Base-by-base conservation (phyloP, 306 rosid species). In the Dryas octopetala region DNA sequence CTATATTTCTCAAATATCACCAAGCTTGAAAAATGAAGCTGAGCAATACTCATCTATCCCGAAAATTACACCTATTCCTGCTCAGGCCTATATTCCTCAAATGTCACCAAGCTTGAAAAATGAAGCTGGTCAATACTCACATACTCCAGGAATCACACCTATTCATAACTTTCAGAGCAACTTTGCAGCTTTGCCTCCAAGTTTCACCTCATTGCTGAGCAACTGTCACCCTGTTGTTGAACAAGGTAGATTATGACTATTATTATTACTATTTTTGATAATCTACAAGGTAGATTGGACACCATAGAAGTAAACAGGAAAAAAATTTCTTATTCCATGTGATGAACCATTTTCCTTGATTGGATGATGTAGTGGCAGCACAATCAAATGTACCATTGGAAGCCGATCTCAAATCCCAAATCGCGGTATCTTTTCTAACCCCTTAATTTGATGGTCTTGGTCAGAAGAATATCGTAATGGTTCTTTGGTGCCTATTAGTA, bases 151-250 rank as follows among this genome's bases (percentile, higher is more conserved):
- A 73, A 76, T 54, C 44, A 10, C 62, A 58, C 81, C 83, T 11
- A 41, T 16, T 74, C 81, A 50, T 46, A 80, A 85, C 45, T 65
- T 82, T 41, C 89, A 86, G 53, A 77, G 76, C 77, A 44, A 76
- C 54, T 74, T 83, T 80, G 85, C 86, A 49, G 82, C 87, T 74
- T 84, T 91, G 73, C 97, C 96, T 70, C 97, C 96, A 76, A 89
- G 96, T 85, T 95, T 95, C 83, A 75, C 91, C 79, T 47, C 91
- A 69, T 82, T 89, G 54, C 75, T 87, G 62, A 80, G 86, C 67
- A 87, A 81, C 58, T 74, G 72, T 73, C 85, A 85, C 64, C 78
- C 86, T 43, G 80, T 60, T 68, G 59, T 66, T 71, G 84, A 85
- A 62, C 89, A 80, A 64, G 89, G 97, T 91, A 68, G 50, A 71